These are phyloP conservation scores for Thelonectria olida DNA, from an alignment of 2,329 filamentous ascomycete species.

Conservation along the genomic window DNA sequence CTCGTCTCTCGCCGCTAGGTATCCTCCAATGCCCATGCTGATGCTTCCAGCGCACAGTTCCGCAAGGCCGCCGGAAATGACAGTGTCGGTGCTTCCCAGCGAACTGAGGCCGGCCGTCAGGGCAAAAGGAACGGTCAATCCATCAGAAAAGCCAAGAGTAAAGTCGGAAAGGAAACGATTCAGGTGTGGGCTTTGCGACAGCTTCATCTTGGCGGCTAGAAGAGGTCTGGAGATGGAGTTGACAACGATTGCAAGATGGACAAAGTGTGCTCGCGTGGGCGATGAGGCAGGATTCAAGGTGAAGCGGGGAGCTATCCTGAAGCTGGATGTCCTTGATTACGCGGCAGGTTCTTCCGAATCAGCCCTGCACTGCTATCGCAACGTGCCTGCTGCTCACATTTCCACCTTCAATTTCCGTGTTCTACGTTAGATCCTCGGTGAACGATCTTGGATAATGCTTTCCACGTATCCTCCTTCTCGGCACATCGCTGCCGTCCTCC, in stretches of 20 bases:
- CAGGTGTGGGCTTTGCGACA: slow-evolving; percentile 39
- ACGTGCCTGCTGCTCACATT: not conserved
- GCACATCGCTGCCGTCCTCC: slow-evolving; percentile 12
- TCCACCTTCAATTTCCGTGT: not conserved
- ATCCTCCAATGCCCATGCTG: slow-evolving; percentile 78
- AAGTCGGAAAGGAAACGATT: slow-evolving; percentile 67
- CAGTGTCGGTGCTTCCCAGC: slow-evolving; percentile 67
- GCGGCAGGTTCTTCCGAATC: not conserved
- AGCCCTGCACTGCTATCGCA: not conserved
- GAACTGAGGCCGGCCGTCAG: slow-evolving; percentile 74
- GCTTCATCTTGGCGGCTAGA: slow-evolving; percentile 24
- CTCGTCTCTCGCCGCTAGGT: slow-evolving; percentile 65
- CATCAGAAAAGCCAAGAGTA: slow-evolving; percentile 78
- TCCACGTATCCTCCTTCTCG: slow-evolving; percentile 18
- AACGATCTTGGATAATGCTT: slow-evolving; percentile 15
- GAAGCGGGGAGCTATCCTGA: not conserved
- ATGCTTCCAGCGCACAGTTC: slow-evolving; percentile 78
- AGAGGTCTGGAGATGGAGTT: not conserved
- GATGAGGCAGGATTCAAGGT: too few relatives aligned
- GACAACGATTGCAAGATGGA: not conserved
- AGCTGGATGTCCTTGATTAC: too few relatives aligned
- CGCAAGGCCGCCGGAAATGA: slow-evolving; percentile 74
- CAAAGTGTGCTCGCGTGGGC: too few relatives aligned
- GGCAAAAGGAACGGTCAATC: slow-evolving; percentile 79
- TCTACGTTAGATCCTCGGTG: slow-evolving; percentile 10